Evolutionary conservation across 2,329 filamentous ascomycete species (phyloP), one percentile per base, ranked within the genome.

Genomic region (Pseudomassariella vexata): DNA sequence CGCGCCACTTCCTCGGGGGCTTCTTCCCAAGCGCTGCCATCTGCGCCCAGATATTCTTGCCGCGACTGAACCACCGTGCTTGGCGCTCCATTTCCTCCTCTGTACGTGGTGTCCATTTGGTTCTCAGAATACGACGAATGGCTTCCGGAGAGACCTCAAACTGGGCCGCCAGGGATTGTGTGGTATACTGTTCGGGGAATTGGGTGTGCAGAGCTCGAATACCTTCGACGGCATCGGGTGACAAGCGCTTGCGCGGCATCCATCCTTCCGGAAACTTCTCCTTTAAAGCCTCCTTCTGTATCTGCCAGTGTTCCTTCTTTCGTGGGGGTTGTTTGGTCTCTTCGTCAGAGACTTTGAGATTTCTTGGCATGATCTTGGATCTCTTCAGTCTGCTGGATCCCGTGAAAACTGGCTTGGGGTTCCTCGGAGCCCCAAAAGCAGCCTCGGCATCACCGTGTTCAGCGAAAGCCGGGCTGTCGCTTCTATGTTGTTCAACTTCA

Each of bases 141-240:
- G 80, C 85, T 55, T 98, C 92, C 3, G 85, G 69, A 1, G 87
- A 88, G n/a, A 95, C 69, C 55, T 88, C 70, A 59, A 96, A 98
- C 46, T 87, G 77, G 2, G 78, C 52, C 1, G 90, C 77, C 10
- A 96, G 76, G 20, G 77, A 70, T 11, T 70, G 59, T 1, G 84
- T 94, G 4, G 82, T 84, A 62, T 88, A 95, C 36, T 73, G 69
- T 3, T 82, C 71, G 0, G 90, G 87, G 41, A 87, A 82, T 46
- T 87, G 79, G 17, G 72, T 65, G 56, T 95, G 78, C 20, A 98
- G 67, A 14, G 85, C 81, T 24, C 88, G 79, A 46, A 98, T 94
- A 24, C 88, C 89, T n/a, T 85, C 81, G 19, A 95, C 67, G 1
- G 89, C 87, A 57, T 96, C 90, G 0, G 92, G 92, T 1, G 92